Conservation (phyloP, 2,329 filamentous ascomycete species). For the Elsinoe ampelina region DNA sequence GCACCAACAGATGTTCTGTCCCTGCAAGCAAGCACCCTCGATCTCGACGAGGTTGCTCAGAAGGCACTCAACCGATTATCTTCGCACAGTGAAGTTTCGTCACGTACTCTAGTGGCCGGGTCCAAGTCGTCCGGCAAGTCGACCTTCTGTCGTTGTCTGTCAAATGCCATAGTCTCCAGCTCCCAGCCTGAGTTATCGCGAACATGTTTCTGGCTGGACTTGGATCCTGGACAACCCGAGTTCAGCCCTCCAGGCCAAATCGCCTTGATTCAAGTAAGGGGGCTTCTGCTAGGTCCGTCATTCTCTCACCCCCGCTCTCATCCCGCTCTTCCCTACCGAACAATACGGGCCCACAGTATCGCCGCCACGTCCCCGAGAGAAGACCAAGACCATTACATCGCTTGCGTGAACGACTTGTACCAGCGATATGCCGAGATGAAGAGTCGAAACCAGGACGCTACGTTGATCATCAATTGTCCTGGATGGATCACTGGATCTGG, state of each 20-base stretch:
- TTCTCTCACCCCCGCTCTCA: slow-evolving; percentile 50
- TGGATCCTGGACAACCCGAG: slow-evolving; percentile 71
- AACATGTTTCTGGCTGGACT: slow-evolving; percentile 51
- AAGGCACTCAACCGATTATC: slow-evolving; percentile 20
- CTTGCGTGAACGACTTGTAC: slow-evolving; percentile 55
- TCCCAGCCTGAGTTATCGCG: slow-evolving; percentile 20
- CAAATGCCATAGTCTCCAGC: slow-evolving; percentile 56
- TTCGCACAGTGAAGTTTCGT: slow-evolving; percentile 47
- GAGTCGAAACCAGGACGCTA: slow-evolving; percentile 35
- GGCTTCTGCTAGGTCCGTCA: slow-evolving; percentile 55
- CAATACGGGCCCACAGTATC: slow-evolving; percentile 55
- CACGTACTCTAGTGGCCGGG: slow-evolving; percentile 53
- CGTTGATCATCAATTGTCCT: slow-evolving; percentile 64
- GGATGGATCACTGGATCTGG: slow-evolving; percentile 66
- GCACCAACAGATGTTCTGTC: not conserved
- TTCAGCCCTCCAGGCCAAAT: slow-evolving; percentile 61
- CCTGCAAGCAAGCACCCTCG: slow-evolving; percentile 15
- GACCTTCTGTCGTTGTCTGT: slow-evolving; percentile 58
- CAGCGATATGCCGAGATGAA: slow-evolving; percentile 45
- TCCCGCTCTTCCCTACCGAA: slow-evolving; percentile 18
- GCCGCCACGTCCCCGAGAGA: slow-evolving; percentile 56
- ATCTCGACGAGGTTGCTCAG: slow-evolving; percentile 22
- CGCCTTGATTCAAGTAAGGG: slow-evolving; percentile 53
- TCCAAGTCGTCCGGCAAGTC: slow-evolving; percentile 68
- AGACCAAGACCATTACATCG: slow-evolving; percentile 57